These are phyloP conservation scores for Rhizophagus sp. DNA, from an alignment of 192 early-diverging fungal genomes.

Conservation along the genomic window DNA sequence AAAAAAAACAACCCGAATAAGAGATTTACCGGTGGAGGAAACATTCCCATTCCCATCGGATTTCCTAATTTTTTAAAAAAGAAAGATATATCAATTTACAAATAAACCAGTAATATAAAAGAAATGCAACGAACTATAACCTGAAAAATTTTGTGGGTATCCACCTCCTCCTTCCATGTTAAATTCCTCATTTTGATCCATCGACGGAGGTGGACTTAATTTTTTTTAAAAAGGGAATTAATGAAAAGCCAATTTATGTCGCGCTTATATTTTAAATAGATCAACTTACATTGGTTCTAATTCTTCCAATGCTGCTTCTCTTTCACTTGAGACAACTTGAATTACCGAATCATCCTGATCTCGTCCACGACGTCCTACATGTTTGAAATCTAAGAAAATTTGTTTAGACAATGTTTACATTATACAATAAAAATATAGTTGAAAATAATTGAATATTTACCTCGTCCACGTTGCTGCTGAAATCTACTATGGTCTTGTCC, in stretches of 20 bases:
- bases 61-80: constrained; percentile 4
- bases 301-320: constrained; percentile 36
- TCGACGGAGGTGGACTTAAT: constrained; percentile 16
- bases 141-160: constrained; percentile 29
- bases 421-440: not conserved
- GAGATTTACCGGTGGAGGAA: constrained; percentile 20
- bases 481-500: constrained; percentile 14
- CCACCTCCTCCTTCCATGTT: constrained; percentile 11
- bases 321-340: constrained; percentile 34
- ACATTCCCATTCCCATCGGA: constrained; percentile 32
- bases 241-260: not conserved
- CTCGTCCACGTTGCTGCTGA: constrained; percentile 22
- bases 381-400: not conserved
- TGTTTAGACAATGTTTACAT: not conserved
- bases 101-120: not conserved
- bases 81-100: not conserved
- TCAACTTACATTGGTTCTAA: constrained; percentile 32
- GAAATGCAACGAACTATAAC: not conserved
- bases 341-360: constrained; percentile 36
- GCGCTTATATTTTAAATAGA: not conserved
- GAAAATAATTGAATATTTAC: not conserved
- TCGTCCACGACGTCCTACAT: constrained; percentile 32
- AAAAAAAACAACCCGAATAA: not conserved
- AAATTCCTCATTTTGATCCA: constrained; percentile 27
- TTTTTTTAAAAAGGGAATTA: not conserved